Evolutionary conservation across 352 stramenopile genomes (phyloP).

Genomic region (Phytophthora europaea): DNA sequence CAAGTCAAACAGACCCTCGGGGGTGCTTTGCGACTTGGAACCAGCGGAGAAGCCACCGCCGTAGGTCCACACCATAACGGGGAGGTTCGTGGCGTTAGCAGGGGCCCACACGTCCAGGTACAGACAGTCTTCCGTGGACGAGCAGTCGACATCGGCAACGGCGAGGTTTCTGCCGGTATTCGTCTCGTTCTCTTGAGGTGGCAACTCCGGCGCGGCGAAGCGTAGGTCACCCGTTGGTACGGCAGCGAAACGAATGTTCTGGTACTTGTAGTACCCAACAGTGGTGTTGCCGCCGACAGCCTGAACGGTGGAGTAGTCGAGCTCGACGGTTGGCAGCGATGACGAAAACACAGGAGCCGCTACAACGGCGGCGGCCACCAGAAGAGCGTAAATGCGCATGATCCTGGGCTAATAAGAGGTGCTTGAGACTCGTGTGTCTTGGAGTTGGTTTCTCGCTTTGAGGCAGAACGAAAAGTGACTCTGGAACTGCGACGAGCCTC

Average conservation of each 20-base stretch:
- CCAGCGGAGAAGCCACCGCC: conserved; percentile 29
- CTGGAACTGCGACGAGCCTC: not conserved
- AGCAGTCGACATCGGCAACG: conserved; percentile 27
- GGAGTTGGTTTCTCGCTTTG: conserved; percentile 6
- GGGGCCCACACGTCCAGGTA: conserved; percentile 39
- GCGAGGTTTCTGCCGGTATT: conserved; percentile 33
- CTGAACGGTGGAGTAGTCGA: conserved; percentile 28
- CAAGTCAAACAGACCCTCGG: conserved; percentile 22
- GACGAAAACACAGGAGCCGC: conserved; percentile 8
- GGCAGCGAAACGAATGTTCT: conserved; percentile 27
- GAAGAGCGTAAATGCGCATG: conserved; percentile 21
- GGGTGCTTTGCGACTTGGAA: conserved; percentile 21
- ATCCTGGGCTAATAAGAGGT: not conserved
- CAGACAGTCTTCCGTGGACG: conserved; percentile 36
- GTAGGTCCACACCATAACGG: conserved; percentile 43
- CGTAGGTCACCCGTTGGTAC: conserved; percentile 19
- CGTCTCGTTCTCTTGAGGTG: conserved; percentile 19
- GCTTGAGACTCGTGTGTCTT: not conserved
- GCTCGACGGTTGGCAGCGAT: conserved; percentile 15
- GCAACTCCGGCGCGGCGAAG: conserved; percentile 21
- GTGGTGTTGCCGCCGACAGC: conserved; percentile 20
- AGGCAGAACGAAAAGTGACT: conserved; percentile 24
- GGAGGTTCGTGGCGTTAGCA: conserved; percentile 25
- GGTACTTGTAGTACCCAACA: conserved; percentile 32
- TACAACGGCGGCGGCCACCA: conserved; percentile 3